These are phyloP conservation scores for Phytophthora melonis DNA, from an alignment of 352 stramenopile genomes.

Conservation along the genomic window DNA sequence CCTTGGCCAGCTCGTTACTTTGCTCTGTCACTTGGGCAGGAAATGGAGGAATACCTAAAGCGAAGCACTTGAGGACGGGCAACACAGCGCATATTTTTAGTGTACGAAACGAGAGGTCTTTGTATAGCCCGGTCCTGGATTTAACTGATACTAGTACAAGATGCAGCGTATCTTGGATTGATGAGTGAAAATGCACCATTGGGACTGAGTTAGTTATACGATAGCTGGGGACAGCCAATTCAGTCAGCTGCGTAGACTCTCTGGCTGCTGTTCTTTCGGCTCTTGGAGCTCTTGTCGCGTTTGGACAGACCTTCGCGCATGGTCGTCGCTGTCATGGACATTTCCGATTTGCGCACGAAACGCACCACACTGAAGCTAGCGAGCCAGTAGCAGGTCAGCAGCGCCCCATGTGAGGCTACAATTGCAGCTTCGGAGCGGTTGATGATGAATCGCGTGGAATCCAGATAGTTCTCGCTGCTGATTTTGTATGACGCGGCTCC, in stretches of 20 bases:
- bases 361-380: slow-evolving; percentile 44
- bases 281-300: slow-evolving; percentile 20
- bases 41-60: not conserved
- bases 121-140: no score
- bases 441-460: slow-evolving; percentile 44
- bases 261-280: slow-evolving; percentile 20
- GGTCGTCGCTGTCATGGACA: slow-evolving; percentile 21
- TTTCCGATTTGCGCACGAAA: slow-evolving; percentile 31
- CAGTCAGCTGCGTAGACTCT: slow-evolving; percentile 14
- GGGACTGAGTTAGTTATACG: not conserved
- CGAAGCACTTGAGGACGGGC: not conserved
- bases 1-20: not conserved
- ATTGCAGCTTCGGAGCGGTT: slow-evolving; percentile 39
- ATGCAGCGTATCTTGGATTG: no score
- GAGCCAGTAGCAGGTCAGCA: slow-evolving; percentile 68
- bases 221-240: not conserved
- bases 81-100: not conserved
- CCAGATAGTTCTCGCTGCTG: slow-evolving; percentile 43
- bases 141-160: no score
- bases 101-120: no score
- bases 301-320: slow-evolving; percentile 32
- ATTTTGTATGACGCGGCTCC: slow-evolving; percentile 45
- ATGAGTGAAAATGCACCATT: slow-evolving; percentile 6
- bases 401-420: slow-evolving; percentile 52
- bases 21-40: not conserved